Base-by-base conservation (phyloP, 164 flowering plant genomes). In the Vitis riparia region DNA sequence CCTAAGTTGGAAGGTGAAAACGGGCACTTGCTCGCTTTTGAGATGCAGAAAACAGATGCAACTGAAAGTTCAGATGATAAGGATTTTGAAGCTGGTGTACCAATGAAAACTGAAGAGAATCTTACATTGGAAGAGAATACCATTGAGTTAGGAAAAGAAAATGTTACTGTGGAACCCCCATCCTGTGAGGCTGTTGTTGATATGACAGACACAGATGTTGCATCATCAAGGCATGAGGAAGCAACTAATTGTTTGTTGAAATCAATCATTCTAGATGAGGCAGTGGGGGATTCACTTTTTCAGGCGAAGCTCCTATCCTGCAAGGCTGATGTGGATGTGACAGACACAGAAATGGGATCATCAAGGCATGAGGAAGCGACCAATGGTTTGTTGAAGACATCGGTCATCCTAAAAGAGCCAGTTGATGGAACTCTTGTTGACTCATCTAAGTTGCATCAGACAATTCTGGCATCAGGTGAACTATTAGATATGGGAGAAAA, bases 151-250 rank as follows among this genome's bases (percentile, higher is more conserved):
- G 70, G 51, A 51, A 9, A 37, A 71, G 71, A 8, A 67, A 13
- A 63, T 76, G 72, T n/a, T 64, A 5, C 59, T 56, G 63, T 68
- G 44, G 44, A 49, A 49, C 62, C 44, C 27, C 50, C 61, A 23
- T 59, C 75, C 55, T 67, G 55, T 62, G 30, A 70, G 52, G 32
- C 68, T 56, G 70, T 59, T 62, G 63, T 67, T 63, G 75, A 76
- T 74, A 49, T 55, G 47, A 53, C 59, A 17, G 74, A 55, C 47
- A 68, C 60, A 51, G 70, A 66, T 62, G 29, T 32, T 14, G 57
- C 49, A 61, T n/a, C 66, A 9, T 60, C 16, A 49, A 19, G 13
- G 9, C 59, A 47, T 61, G 19, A 23, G 5, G 29, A 32, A 47
- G 55, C 47, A 17, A 15, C 51, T 23, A 52, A 72, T 60, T 62